Base-by-base conservation (phyloP, 768 basidiomycete genomes). In the Boletus eberwhitei region DNA sequence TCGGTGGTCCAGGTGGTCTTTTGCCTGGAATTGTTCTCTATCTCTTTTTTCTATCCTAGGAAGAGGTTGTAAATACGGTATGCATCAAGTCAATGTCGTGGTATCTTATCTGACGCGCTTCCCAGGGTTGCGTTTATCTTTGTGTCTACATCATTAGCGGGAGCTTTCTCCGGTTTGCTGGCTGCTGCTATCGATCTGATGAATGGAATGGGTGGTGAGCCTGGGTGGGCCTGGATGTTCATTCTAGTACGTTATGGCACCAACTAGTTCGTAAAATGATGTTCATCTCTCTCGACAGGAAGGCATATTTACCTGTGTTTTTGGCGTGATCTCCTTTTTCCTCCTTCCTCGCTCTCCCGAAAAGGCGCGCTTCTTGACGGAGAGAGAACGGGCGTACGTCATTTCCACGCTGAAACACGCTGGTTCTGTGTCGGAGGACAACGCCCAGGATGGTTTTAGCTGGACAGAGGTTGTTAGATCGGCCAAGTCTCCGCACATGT, bases 201-300 rank as follows among this genome's bases (percentile, higher is more conserved):
- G 75, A 66, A 83, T 42, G 81, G 80, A 13, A 67, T 75, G 9
- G 71, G 71, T 2, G 79, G 81, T 6, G 75, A 70, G 50, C 73
- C 78, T 2, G 85, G 81, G 0, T 87, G 85, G 86, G 73, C 78
- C 34, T 85, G 81, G 84, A 77, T 83, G 58, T 82, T 83, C 58
- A 80, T 82, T 37, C 39, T 81, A 17, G 79, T 81, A 64, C 2
- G 67, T 55, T 2, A 4, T 38, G 38, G 4, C 4, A 7, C 34
- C 22, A 3, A 42, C 38, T 17, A 1, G 2, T 9, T 39, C 26
- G 2, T 21, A 8, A 42, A 24, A n/a, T 41, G 36, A 36, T 16
- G 21, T 41, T 55, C 14, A 61, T 36, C 5, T 13, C 2, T 36
- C 22, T 17, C 8, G 31, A 26, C 36, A 74, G 69, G 81, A 88